Conservation (phyloP, 2,329 filamentous ascomycete genomes). For the Myriosclerotinia scirpicola region DNA sequence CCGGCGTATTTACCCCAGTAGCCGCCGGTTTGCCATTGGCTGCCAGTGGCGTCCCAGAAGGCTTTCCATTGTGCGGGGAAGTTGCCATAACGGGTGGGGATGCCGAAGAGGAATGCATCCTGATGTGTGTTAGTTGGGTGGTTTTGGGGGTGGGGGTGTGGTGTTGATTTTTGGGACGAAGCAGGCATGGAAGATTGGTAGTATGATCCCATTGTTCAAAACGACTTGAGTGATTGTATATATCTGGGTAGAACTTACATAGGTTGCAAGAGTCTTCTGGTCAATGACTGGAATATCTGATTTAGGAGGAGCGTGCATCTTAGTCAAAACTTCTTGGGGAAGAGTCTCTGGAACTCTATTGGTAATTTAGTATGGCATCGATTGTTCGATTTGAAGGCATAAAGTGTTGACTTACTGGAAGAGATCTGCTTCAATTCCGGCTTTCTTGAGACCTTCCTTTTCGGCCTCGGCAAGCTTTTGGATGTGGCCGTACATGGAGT, state of each 20-base stretch:
- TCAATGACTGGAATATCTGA: conserved; percentile 63
- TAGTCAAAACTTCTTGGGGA: conserved; percentile 73
- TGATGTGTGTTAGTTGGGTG: neutral
- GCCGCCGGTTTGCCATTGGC: conserved; percentile 75
- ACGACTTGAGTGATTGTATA: neutral
- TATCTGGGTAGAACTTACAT: conserved; percentile 42
- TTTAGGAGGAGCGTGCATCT: conserved; percentile 90
- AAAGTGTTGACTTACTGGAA: conserved; percentile 46
- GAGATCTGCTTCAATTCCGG: conserved; percentile 77
- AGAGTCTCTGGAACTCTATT: conserved; percentile 78
- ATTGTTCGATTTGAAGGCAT: conserved; percentile 11
- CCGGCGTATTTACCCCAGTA: conserved; percentile 89
- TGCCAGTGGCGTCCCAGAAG: conserved; percentile 85
- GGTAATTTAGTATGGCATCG: neutral
- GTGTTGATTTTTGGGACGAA: neutral
- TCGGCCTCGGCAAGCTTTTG: conserved; percentile 81
- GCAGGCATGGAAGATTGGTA: neutral
- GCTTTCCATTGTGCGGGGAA: conserved; percentile 94
- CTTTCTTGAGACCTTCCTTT: conserved; percentile 83
- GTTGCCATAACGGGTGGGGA: conserved; percentile 95
- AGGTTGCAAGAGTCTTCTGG: conserved; percentile 62
- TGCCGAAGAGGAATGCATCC: conserved; percentile 88
- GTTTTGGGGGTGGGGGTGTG: neutral
- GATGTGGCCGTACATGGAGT: conserved; percentile 95
- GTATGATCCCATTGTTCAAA: neutral